These are phyloP conservation scores for Lentithecium fluviatile DNA, from an alignment of 495 filamentous ascomycete species.

Conservation along the genomic window DNA sequence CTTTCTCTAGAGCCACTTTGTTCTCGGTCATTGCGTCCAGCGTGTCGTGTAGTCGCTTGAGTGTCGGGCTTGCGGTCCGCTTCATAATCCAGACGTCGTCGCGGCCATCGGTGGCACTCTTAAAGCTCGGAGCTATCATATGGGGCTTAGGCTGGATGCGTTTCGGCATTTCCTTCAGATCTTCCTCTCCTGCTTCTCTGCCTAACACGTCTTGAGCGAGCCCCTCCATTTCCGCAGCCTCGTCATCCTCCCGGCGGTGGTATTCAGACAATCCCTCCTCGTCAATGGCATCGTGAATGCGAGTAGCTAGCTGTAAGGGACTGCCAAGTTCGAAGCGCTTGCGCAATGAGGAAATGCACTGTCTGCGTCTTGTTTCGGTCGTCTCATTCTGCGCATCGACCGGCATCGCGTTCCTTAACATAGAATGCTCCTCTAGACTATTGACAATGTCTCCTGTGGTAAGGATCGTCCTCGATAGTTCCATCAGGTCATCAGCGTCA, in stretches of 20 bases:
- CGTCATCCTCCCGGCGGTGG: conserved; percentile 70
- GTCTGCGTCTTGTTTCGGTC: conserved; percentile 37
- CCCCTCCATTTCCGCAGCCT: conserved; percentile 63
- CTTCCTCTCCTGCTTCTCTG: conserved; percentile 55
- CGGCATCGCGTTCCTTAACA: conserved; percentile 21
- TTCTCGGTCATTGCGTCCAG: conserved; percentile 58
- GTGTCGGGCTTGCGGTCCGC: conserved; percentile 59
- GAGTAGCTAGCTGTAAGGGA: conserved; percentile 64
- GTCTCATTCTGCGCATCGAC: conserved; percentile 8
- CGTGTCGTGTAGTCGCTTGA: conserved; percentile 65
- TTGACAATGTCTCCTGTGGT: conserved; percentile 69
- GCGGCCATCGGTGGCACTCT: conserved; percentile 39
- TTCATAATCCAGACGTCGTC: conserved; percentile 87
- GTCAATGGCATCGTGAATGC: conserved; percentile 78
- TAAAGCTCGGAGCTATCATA: conserved; percentile 22
- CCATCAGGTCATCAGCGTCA: conserved; percentile 90
- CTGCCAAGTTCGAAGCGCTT: conserved; percentile 65
- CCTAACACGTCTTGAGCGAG: conserved; percentile 66
- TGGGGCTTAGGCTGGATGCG: conserved; percentile 24
- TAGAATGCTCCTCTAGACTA: conserved; percentile 44
- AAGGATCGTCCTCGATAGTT: conserved; percentile 74
- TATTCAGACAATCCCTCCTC: conserved; percentile 84
- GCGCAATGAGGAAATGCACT: conserved; percentile 53
- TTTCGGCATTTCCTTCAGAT: conserved; percentile 39
- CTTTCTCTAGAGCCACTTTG: conserved; percentile 58